Evolutionary conservation across 768 basidiomycete genomes (phyloP).

Genomic region (Boletellus ananas): DNA sequence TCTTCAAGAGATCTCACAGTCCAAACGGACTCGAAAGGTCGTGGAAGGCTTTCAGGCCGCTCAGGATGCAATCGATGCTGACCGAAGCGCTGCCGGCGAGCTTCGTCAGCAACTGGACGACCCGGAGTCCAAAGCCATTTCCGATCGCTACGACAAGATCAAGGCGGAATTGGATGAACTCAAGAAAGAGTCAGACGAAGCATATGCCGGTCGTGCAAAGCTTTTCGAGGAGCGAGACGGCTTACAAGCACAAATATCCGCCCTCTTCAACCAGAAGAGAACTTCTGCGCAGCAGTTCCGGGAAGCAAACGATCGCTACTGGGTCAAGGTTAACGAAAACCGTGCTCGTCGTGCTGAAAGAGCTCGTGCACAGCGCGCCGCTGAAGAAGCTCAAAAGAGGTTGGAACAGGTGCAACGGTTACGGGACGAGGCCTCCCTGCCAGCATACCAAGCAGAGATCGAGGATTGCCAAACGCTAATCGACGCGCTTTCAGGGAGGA

Average conservation of each 20-base stretch:
- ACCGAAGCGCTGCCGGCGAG: slow-evolving; percentile 70
- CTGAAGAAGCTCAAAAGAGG: slow-evolving; percentile 75
- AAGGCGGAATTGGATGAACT: slow-evolving; percentile 82
- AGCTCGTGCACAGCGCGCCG: slow-evolving; percentile 68
- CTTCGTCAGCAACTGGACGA: slow-evolving; percentile 84
- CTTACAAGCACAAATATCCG: slow-evolving; percentile 65
- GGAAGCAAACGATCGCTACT: slow-evolving; percentile 81
- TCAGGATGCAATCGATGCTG: slow-evolving; percentile 77
- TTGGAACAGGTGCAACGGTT: slow-evolving; percentile 74
- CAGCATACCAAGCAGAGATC: slow-evolving; percentile 90
- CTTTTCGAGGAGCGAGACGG: slow-evolving; percentile 84
- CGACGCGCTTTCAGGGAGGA: slow-evolving; percentile 75
- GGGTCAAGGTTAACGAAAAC: slow-evolving; percentile 84
- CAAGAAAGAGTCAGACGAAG: slow-evolving; percentile 83
- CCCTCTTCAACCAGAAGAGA: slow-evolving; percentile 72
- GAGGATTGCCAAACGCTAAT: slow-evolving; percentile 96
- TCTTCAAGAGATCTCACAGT: slow-evolving; percentile 78
- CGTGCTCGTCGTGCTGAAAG: slow-evolving; percentile 78
- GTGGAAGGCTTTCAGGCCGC: slow-evolving; percentile 81
- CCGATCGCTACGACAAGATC: slow-evolving; percentile 77
- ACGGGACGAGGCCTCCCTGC: slow-evolving; percentile 84
- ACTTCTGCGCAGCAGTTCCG: slow-evolving; percentile 67
- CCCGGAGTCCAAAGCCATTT: slow-evolving; percentile 78
- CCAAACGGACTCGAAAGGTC: slow-evolving; percentile 64
- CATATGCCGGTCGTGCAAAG: slow-evolving; percentile 72